Evolutionary conservation across 2,329 filamentous ascomycete species (phyloP).

Genomic region (Cladosporium sp.): DNA sequence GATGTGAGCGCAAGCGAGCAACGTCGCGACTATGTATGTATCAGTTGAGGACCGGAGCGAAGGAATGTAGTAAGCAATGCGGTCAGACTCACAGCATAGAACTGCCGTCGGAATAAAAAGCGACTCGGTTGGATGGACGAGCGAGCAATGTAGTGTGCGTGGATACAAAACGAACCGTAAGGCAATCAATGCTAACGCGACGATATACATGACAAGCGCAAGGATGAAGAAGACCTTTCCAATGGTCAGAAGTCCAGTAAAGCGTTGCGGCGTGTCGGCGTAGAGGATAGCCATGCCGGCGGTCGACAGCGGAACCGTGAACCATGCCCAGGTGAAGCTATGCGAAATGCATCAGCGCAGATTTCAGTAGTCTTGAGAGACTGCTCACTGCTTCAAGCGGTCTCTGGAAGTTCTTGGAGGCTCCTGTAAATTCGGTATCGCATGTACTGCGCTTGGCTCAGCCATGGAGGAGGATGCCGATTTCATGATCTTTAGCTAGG

Average conservation of each 20-base stretch:
- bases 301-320: constrained; percentile 46
- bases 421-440: too few relatives aligned
- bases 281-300: constrained; percentile 44
- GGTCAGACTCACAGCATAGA: constrained; percentile 12
- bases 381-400: too few relatives aligned
- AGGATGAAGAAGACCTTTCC: constrained; percentile 50
- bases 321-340: constrained; percentile 46
- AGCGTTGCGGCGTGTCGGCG: constrained; percentile 40
- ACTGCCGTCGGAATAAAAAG: constrained; percentile 46
- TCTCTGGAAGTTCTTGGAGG: too few relatives aligned
- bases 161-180: constrained; percentile 45
- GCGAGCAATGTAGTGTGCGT: constrained; percentile 41
- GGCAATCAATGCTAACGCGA: constrained; percentile 28
- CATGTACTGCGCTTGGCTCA: too few relatives aligned
- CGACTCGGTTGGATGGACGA: constrained; percentile 48
- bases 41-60: too few relatives aligned
- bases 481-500: too few relatives aligned
- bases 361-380: too few relatives aligned
- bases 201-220: constrained; percentile 46
- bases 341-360: too few relatives aligned
- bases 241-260: constrained; percentile 47
- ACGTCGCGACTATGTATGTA: constrained; percentile 20
- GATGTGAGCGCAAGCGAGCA: constrained; percentile 62
- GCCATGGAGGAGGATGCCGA: too few relatives aligned
- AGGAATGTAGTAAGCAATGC: too few relatives aligned